These are phyloP conservation scores for Setaria italica DNA, from an alignment of 202 grass and related monocot genomes.

Conservation along the genomic window DNA sequence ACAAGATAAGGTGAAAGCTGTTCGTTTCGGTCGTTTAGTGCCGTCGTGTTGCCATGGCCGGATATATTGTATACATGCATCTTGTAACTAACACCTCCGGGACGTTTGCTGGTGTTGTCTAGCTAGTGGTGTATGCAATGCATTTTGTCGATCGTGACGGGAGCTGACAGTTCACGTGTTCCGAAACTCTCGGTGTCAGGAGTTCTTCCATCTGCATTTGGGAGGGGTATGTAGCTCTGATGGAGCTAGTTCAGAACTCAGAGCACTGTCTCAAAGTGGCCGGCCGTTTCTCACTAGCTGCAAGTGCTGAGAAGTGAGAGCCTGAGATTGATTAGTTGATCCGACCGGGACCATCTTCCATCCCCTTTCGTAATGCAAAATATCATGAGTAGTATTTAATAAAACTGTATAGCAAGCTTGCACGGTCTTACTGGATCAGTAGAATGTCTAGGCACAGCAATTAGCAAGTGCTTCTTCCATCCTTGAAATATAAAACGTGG, in stretches of 20 bases:
- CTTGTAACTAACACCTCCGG: neutral
- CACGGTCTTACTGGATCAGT: too few relatives aligned
- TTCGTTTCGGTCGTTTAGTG: constrained; percentile 14
- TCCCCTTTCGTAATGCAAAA: too few relatives aligned
- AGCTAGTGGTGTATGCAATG: neutral
- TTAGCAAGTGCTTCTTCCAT: too few relatives aligned
- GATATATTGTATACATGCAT: neutral
- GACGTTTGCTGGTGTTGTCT: neutral
- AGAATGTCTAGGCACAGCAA: too few relatives aligned
- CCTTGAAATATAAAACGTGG: too few relatives aligned
- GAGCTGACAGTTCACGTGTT: constrained; percentile 26
- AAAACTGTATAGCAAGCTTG: too few relatives aligned
- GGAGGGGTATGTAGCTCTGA: neutral
- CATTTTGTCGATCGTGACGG: constrained; percentile 26
- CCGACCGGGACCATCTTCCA: too few relatives aligned
- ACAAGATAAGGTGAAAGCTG: constrained; percentile 9
- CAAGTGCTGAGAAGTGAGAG: too few relatives aligned
- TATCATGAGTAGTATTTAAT: too few relatives aligned
- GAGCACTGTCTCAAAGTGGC: neutral
- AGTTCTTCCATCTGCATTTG: neutral
- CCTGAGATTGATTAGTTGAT: too few relatives aligned
- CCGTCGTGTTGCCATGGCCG: constrained; percentile 36
- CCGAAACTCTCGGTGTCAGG: neutral
- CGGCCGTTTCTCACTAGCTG: neutral
- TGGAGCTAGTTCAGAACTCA: neutral